Conservation (phyloP, 2,329 filamentous ascomycete species). For the Seiridium cupressi region DNA sequence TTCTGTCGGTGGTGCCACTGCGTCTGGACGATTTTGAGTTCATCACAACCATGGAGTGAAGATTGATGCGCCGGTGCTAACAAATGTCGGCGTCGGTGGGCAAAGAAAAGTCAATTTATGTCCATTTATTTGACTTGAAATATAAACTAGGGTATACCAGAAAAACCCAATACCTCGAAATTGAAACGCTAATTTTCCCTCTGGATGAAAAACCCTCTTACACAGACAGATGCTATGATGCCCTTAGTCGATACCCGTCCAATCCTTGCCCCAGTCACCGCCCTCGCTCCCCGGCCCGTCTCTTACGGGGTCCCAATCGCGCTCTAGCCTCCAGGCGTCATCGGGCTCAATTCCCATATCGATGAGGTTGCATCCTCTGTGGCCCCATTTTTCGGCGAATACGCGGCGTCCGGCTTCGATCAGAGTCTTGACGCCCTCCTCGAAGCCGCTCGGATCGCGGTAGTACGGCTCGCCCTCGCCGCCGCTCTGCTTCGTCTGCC, state of each 20-base stretch:
- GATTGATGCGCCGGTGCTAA: too few relatives aligned
- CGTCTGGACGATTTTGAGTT: too few relatives aligned
- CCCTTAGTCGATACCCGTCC: slow-evolving; percentile 20
- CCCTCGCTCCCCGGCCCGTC: slow-evolving; percentile 22
- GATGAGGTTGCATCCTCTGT: slow-evolving; percentile 34
- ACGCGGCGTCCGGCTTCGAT: slow-evolving; percentile 32
- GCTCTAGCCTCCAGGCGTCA: slow-evolving; percentile 35
- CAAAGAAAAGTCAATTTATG: too few relatives aligned
- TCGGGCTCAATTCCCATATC: slow-evolving; percentile 26
- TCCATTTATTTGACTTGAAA: too few relatives aligned
- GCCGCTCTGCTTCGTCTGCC: slow-evolving; percentile 39
- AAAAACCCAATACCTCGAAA: not conserved
- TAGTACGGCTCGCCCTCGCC: slow-evolving; percentile 43
- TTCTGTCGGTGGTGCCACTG: too few relatives aligned
- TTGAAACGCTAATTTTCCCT: not conserved
- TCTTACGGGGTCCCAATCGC: slow-evolving; percentile 30
- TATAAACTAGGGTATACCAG: slow-evolving; percentile 2
- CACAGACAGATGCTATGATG: too few relatives aligned
- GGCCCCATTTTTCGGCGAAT: slow-evolving; percentile 40
- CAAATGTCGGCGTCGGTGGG: too few relatives aligned
- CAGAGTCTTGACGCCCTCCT: slow-evolving; percentile 27
- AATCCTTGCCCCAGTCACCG: slow-evolving; percentile 29
- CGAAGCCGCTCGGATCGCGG: slow-evolving; percentile 35
- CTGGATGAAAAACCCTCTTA: not conserved
- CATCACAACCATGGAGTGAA: too few relatives aligned